Percentiles rank a stretch among this genome's conserved stretches.
These are phyloP conservation scores for Metschnikowia borealis DNA, from an alignment of 805 yeast genomes.

Conservation along the genomic window DNA sequence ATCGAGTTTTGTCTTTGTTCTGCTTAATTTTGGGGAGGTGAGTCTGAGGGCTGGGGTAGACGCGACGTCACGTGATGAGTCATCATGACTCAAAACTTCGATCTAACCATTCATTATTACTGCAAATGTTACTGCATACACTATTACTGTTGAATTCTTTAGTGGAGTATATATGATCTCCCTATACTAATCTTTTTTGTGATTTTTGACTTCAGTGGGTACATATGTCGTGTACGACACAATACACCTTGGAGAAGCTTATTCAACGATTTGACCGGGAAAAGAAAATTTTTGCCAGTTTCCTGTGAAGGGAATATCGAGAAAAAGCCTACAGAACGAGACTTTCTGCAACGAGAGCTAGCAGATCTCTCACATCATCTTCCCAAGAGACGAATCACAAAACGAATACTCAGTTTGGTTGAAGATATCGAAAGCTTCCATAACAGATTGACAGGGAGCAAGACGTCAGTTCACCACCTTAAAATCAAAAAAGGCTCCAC, in stretches of 20 bases:
- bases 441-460: background rate
- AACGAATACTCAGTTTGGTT: background rate
- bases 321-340: background rate
- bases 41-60: too few species aligned
- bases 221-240: too few species aligned
- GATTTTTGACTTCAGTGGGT: too few species aligned
- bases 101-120: too few species aligned
- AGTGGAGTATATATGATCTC: too few species aligned
- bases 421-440: background rate
- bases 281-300: background rate
- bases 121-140: too few species aligned
- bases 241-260: constrained; percentile 16
- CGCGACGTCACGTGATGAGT: too few species aligned
- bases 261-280: constrained; percentile 43
- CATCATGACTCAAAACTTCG: too few species aligned
- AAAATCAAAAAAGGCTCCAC: background rate
- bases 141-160: too few species aligned
- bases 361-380: background rate
- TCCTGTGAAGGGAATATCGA: background rate
- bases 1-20: too few species aligned
- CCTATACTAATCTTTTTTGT: background rate
- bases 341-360: background rate
- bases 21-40: too few species aligned
- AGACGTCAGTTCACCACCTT: background rate
- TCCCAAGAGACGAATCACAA: background rate